A percentile compares a stretch with the other conserved stretches of the same genome.
These are phyloP conservation scores for Boletus coccyginus DNA, from an alignment of 768 basidiomycete genomes.

Conservation along the genomic window DNA sequence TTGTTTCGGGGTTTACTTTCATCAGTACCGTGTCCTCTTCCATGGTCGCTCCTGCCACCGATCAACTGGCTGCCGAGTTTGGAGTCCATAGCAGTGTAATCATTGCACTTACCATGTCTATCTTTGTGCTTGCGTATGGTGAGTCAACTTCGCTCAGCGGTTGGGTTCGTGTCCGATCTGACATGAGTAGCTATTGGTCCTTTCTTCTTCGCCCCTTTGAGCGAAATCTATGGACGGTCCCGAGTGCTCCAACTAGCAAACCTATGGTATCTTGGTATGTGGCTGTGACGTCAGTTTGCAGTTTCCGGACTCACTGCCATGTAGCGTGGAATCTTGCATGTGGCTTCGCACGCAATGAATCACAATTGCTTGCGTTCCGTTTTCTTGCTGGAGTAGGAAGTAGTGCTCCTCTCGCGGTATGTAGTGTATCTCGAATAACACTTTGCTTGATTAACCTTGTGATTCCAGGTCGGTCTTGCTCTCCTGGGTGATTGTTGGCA, in stretches of 20 bases:
- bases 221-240: constrained; percentile 70
- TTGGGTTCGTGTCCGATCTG: background rate
- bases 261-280: constrained; percentile 60
- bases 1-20: constrained; percentile 67
- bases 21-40: constrained; percentile 69
- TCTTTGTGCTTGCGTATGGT: constrained; percentile 63
- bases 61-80: constrained; percentile 50
- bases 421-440: background rate
- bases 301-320: background rate
- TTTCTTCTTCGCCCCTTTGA: constrained; percentile 54
- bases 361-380: constrained; percentile 63
- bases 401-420: constrained; percentile 58
- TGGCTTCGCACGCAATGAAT: constrained; percentile 58
- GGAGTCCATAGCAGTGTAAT: constrained; percentile 48
- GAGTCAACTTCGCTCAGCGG: constrained; percentile 6
- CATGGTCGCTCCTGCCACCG: constrained; percentile 67
- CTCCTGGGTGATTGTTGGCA: constrained; percentile 61
- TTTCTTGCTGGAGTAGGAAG: constrained; percentile 72
- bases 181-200: constrained; percentile 27
- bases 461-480: constrained; percentile 57
- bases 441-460: background rate
- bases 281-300: background rate
- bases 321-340: constrained; percentile 62
- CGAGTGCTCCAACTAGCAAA: constrained; percentile 61
- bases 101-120: constrained; percentile 57